phyloP scores from a whole-genome alignment of 169 alveolate species.

The Eimeria praecox region DNA sequence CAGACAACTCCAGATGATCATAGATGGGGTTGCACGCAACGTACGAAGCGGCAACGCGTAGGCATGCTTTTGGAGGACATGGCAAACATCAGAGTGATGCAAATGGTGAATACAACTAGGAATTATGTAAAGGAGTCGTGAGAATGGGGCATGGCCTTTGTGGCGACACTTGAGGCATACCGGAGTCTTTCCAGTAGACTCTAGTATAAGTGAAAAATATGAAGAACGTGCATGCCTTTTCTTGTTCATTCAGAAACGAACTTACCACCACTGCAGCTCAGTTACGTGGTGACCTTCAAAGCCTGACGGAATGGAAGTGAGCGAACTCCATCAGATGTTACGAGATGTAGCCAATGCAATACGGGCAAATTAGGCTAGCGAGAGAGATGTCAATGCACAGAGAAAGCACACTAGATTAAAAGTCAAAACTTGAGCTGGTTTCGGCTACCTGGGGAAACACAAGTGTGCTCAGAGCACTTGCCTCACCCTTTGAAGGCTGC shows the following conservation, averaged over 20 bases:
- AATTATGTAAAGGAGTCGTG: background rate
- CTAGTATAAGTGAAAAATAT: background rate
- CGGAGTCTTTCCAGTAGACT: background rate
- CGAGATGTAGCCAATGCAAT: background rate
- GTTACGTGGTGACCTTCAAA: slow-evolving; percentile 60
- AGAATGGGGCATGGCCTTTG: background rate
- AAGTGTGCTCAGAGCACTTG: background rate
- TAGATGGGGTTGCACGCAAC: background rate
- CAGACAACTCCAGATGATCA: background rate
- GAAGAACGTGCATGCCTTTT: background rate
- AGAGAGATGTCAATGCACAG: background rate
- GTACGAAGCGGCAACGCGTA: background rate
- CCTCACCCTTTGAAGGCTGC: background rate
- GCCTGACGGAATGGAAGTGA: slow-evolving; percentile 65
- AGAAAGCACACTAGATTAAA: background rate
- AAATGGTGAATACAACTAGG: background rate
- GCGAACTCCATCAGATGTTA: slow-evolving; percentile 7
- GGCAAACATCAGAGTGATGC: background rate
- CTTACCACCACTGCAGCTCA: slow-evolving; percentile 51
- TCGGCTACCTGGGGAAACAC: background rate
- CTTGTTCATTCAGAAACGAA: slow-evolving; percentile 39
- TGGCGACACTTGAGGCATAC: background rate
- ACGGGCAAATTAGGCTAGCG: background rate
- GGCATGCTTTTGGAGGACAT: background rate
- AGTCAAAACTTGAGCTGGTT: background rate